These are phyloP conservation scores for Xylariales sp. DNA, from an alignment of 2,329 filamentous ascomycete species.

Conservation along the genomic window DNA sequence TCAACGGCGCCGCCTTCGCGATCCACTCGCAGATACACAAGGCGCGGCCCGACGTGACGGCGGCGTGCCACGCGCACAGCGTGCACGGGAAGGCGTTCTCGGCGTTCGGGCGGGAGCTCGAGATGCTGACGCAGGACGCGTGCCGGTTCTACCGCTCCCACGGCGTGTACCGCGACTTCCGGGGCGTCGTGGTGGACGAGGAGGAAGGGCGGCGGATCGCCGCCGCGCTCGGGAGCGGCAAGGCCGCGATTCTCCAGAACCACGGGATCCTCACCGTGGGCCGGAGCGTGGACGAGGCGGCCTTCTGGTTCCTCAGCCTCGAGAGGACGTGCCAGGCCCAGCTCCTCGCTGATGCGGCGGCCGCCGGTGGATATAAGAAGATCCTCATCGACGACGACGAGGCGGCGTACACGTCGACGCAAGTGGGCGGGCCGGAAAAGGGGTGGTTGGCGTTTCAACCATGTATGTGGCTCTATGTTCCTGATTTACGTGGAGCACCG, in stretches of 20 bases:
- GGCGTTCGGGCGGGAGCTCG: conserved; percentile 65
- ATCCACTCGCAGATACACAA: conserved; percentile 71
- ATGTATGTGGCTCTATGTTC: conserved; percentile 29
- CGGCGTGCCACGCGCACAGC: conserved; percentile 71
- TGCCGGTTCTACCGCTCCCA: conserved; percentile 69
- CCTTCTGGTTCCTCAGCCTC: conserved; percentile 70
- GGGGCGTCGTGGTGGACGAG: conserved; percentile 68
- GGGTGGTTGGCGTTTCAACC: conserved; percentile 50
- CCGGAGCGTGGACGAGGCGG: conserved; percentile 72
- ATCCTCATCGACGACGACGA: conserved; percentile 48
- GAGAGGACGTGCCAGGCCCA: conserved; percentile 72
- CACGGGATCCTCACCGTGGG: conserved; percentile 74
- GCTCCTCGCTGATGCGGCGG: conserved; percentile 69
- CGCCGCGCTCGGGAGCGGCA: conserved; percentile 64
- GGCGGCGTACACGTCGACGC: conserved; percentile 43
- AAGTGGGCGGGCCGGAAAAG: conserved; percentile 49
- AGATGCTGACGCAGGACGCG: conserved; percentile 72
- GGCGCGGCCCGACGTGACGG: conserved; percentile 67
- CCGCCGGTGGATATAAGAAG: conserved; percentile 46
- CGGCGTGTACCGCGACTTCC: conserved; percentile 69
- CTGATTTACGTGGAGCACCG: not conserved
- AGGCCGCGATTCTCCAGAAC: conserved; percentile 69
- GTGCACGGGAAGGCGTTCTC: conserved; percentile 70
- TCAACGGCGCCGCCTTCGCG: conserved; percentile 70
- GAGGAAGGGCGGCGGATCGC: conserved; percentile 70